These are phyloP conservation scores for Penicillium maclennaniae DNA, from an alignment of 495 filamentous ascomycete species.

Conservation along the genomic window DNA sequence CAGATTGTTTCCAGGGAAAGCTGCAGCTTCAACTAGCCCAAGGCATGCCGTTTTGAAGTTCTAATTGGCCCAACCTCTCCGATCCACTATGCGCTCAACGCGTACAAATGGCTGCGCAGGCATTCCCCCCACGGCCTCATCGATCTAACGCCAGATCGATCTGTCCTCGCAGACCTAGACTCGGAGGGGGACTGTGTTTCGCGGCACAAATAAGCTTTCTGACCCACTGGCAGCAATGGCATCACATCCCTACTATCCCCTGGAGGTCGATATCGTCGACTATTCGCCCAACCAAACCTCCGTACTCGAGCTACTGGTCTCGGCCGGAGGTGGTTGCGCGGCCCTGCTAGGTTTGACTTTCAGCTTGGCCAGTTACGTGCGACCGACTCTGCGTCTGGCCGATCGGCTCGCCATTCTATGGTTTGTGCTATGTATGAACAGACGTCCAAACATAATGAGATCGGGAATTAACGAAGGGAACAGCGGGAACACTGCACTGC, in stretches of 20 bases:
- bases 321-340: constrained; percentile 49
- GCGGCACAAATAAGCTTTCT: constrained; percentile 3
- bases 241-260: constrained; percentile 70
- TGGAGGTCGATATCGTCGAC: constrained; percentile 53
- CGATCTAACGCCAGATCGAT: neutral
- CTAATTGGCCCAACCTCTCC: constrained; percentile 3
- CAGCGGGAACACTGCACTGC: constrained; percentile 66
- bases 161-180: neutral
- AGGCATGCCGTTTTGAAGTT: neutral
- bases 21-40: neutral
- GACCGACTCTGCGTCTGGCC: constrained; percentile 40
- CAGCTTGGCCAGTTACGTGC: constrained; percentile 40
- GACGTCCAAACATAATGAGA: neutral
- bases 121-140: neutral
- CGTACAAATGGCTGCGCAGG: neutral
- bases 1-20: too few relatives aligned
- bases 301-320: constrained; percentile 49
- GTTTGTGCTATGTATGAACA: constrained; percentile 59
- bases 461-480: constrained; percentile 4
- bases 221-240: neutral
- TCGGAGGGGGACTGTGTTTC: neutral
- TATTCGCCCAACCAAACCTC: constrained; percentile 60
- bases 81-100: constrained; percentile 11
- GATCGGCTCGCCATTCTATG: constrained; percentile 60
- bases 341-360: constrained; percentile 51